Percentiles rank a stretch among this genome's conserved stretches.
These are phyloP conservation scores for Serendipita sp. DNA, from an alignment of 768 basidiomycete genomes.

Conservation along the genomic window DNA sequence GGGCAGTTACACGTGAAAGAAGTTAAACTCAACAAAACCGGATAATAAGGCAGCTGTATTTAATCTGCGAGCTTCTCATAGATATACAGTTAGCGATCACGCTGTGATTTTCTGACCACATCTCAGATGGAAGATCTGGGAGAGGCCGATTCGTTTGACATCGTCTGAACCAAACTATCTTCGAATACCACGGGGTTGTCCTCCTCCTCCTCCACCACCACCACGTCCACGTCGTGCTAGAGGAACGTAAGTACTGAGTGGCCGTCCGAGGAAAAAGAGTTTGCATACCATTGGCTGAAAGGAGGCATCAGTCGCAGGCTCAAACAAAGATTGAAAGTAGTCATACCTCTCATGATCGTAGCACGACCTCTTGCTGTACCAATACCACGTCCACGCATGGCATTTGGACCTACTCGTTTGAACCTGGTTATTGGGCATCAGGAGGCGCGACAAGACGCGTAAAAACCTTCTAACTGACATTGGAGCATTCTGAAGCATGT, in stretches of 20 bases:
- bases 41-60: no score
- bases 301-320: constrained; percentile 11
- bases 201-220: constrained; percentile 28
- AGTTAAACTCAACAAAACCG: no score
- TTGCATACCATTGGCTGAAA: constrained; percentile 56
- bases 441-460: constrained; percentile 1
- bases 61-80: no score
- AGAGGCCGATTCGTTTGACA: no score
- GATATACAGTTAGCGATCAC: no score
- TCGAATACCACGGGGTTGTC: constrained; percentile 50
- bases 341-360: constrained; percentile 91
- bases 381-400: constrained; percentile 97
- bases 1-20: no score
- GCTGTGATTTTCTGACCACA: no score
- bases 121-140: no score
- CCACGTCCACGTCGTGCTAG: constrained; percentile 79
- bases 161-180: constrained; percentile 29
- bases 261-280: background rate
- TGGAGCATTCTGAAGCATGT: constrained; percentile 97
- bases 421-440: constrained; percentile 45
- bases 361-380: constrained; percentile 97
- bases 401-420: constrained; percentile 94
- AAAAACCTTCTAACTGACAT: constrained; percentile 45
- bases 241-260: constrained; percentile 11
- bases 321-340: constrained; percentile 8